A percentile compares a stretch with the other conserved stretches of the same genome.
Evolutionary conservation across 805 yeast genomes (phyloP).

Genomic region (Yamadazyma sp.): DNA sequence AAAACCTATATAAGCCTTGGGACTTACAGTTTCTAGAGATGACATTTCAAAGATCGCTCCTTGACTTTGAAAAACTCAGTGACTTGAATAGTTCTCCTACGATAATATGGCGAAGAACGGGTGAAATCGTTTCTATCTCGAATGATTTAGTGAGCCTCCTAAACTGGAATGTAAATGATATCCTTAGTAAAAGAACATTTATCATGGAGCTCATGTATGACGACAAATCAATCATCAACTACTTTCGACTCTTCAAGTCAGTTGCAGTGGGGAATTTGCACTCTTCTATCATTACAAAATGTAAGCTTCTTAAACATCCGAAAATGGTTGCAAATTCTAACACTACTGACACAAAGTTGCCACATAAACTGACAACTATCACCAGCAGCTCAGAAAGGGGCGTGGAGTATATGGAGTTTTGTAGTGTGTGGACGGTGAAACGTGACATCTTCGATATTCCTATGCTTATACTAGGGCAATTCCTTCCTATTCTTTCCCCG

Average conservation of each 20-base stretch:
- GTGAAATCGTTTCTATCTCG: slow-evolving; percentile 78
- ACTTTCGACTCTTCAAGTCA: slow-evolving; percentile 68
- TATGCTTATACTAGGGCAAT: slow-evolving; percentile 80
- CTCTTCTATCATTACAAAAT: slow-evolving; percentile 51
- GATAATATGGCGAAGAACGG: slow-evolving; percentile 82
- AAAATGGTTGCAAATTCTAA: neutral
- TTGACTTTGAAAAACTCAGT: slow-evolving; percentile 45
- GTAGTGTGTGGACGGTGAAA: slow-evolving; percentile 83
- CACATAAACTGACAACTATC: slow-evolving; percentile 10
- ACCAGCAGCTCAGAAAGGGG: slow-evolving; percentile 19
- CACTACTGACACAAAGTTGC: slow-evolving; percentile 15
- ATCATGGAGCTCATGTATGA: slow-evolving; percentile 78
- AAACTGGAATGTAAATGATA: slow-evolving; percentile 58
- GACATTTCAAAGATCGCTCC: slow-evolving; percentile 44
- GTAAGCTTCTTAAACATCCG: slow-evolving; percentile 40
- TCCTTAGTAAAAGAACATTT: slow-evolving; percentile 59
- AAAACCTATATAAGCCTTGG: slow-evolving; percentile 62
- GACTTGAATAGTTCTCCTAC: slow-evolving; percentile 71
- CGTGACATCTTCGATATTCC: slow-evolving; percentile 84
- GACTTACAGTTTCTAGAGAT: slow-evolving; percentile 57
- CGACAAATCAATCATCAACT: slow-evolving; percentile 69
- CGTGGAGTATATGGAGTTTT: slow-evolving; percentile 53
- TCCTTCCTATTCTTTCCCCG: slow-evolving; percentile 58
- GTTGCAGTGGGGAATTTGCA: slow-evolving; percentile 69
- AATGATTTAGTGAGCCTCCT: slow-evolving; percentile 71